Evolutionary conservation across 768 basidiomycete genomes (phyloP), one percentile per base, ranked within the genome.

Genomic region (Psilocybe cubensis): DNA sequence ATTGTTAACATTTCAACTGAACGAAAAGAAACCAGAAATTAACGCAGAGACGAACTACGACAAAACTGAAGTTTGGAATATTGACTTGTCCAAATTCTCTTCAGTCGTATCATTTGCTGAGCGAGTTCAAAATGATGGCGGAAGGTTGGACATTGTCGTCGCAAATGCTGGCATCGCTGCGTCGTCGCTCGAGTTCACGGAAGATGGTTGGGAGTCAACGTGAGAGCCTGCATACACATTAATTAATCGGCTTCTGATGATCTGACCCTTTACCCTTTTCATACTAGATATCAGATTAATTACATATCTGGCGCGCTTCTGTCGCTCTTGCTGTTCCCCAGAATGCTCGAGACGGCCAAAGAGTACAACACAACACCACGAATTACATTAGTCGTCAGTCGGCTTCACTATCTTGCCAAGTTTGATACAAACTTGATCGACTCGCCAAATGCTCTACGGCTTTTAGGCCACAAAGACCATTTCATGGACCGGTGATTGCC

Each of bases 231-330:
- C 12, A 24, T 21, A 51, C 12, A 38, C 29, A 4, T 41, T 17
- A 12, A 6, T 20, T 31, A 25, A 14, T 31, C 44, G 14, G 6
- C 21, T 29, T 25, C 12, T 23, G 5, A 9, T 38, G 31, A 40
- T 7, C 18, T 9, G 1, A 6, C 46, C 12, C 9, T 2, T 33
- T 6, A 25, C 21, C 21, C 9, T 33, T 9, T 12, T n/a, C 35
- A 12, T 41, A n/a, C 44, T n/a, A 85, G 82, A 14, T 54, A 82
- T 1, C 81, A 84, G 59, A 74, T 80, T 38, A 83, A 84, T 62
- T 64, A 74, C 58, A 62, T 85, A 1, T 70, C 78, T 0, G 74
- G 73, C 9, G 69, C 75, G 2, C 68, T 83, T 0, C 68, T 82
- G 1, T 67, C 72, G 0, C 57, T 83, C 4, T 68, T 75, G 2